phyloP scores from a whole-genome alignment of 108 stramenopile genomes.

The Cyclostephanos tholiformis region DNA sequence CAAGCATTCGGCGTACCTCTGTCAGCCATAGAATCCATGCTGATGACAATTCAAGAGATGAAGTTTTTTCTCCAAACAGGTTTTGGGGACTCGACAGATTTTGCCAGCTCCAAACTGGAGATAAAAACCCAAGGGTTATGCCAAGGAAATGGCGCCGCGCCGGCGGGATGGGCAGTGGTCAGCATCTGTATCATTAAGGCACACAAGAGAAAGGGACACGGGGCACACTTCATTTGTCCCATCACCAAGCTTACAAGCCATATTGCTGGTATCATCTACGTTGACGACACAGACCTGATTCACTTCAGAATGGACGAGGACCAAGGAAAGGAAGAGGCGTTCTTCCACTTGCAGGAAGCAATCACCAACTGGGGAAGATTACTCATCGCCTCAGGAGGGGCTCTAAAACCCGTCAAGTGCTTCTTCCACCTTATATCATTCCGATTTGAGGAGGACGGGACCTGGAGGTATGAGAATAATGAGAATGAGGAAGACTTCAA shows the following conservation, averaged over 20 bases:
- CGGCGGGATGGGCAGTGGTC: too few species aligned
- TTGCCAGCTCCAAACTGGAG: background rate
- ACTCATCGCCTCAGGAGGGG: constrained; percentile 20
- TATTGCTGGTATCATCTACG: background rate
- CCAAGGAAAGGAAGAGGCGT: background rate
- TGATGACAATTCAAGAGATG: constrained; percentile 2
- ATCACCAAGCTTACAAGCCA: background rate
- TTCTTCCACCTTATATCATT: constrained; percentile 27
- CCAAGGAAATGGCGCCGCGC: background rate
- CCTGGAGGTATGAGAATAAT: constrained; percentile 21
- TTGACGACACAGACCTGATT: constrained; percentile 2
- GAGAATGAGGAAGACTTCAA: constrained; percentile 2
- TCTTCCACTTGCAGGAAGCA: background rate
- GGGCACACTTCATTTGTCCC: background rate
- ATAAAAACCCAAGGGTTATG: constrained; percentile 7
- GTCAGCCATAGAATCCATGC: background rate
- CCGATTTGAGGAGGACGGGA: constrained; percentile 3
- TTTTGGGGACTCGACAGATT: background rate
- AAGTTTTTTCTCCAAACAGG: constrained; percentile 7
- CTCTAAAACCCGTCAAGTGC: constrained; percentile 18
- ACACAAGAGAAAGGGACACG: background rate
- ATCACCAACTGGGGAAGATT: constrained; percentile 20
- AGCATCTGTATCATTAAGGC: too few species aligned
- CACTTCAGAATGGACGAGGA: background rate
- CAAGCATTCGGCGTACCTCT: constrained; percentile 3